Percentiles rank a stretch among this genome's conserved stretches.
These are phyloP conservation scores for Pseudoneurospora amorphoporcata DNA, from an alignment of 495 filamentous ascomycete genomes.

Conservation along the genomic window DNA sequence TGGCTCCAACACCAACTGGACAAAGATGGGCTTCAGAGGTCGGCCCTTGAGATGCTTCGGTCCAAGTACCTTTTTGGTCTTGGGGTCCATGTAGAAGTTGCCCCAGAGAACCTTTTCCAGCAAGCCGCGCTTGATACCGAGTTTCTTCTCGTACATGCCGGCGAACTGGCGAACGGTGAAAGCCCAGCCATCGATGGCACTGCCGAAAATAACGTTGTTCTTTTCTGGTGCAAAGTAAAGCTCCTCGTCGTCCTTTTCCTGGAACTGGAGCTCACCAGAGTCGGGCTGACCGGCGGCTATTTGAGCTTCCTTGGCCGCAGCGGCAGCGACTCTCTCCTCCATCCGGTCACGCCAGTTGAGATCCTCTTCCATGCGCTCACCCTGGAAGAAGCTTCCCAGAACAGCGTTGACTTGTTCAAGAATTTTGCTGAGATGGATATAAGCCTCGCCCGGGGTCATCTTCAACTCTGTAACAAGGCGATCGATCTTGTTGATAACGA, in stretches of 20 bases:
- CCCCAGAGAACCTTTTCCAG: conserved; percentile 97
- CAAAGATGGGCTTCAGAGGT: conserved; percentile 91
- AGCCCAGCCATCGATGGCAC: conserved; percentile 95
- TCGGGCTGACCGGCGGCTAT: conserved; percentile 41
- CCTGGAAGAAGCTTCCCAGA: conserved; percentile 94
- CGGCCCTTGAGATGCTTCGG: conserved; percentile 90
- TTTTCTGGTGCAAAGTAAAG: conserved; percentile 97
- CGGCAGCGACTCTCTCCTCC: conserved; percentile 66
- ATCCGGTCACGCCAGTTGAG: conserved; percentile 90
- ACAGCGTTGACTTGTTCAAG: conserved; percentile 96
- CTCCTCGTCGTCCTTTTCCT: conserved; percentile 93
- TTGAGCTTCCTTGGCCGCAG: conserved; percentile 37
- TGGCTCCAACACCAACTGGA: conserved; percentile 89
- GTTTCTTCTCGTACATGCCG: conserved; percentile 86
- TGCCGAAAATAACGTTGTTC: conserved; percentile 98
- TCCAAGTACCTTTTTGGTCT: conserved; percentile 85
- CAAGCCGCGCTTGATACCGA: conserved; percentile 83
- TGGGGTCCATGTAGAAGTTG: conserved; percentile 92
- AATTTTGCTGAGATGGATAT: conserved; percentile 77
- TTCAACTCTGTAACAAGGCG: conserved; percentile 84
- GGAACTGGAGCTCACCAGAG: conserved; percentile 54
- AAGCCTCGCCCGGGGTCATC: conserved; percentile 84
- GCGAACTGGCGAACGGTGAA: conserved; percentile 96
- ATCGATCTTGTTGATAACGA: conserved; percentile 98
- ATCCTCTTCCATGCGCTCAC: conserved; percentile 98